Evolutionary conservation across 768 basidiomycete genomes (phyloP).

Genomic region (Lactarius hengduanensis): DNA sequence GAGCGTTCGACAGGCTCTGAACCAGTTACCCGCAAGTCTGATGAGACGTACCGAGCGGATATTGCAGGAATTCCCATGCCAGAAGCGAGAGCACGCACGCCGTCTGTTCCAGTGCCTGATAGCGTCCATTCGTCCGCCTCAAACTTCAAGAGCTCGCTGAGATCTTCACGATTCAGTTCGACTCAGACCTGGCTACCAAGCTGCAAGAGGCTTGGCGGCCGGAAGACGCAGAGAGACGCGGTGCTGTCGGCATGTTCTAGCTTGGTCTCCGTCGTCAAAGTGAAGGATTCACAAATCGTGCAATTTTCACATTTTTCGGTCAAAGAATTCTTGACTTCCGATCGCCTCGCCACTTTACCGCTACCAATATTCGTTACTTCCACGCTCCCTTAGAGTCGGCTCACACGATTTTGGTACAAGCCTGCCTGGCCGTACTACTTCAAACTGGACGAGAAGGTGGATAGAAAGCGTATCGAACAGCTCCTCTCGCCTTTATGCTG

Average conservation of each 20-base stretch:
- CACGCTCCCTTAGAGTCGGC: not conserved
- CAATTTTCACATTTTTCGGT: slow-evolving; percentile 5
- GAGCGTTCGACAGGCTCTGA: not conserved
- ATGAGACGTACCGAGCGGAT: slow-evolving; percentile 2
- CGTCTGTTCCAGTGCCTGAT: slow-evolving; percentile 7
- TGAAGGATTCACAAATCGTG: not conserved
- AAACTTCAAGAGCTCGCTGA: slow-evolving; percentile 7
- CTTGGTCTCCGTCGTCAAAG: not conserved
- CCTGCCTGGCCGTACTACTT: not conserved
- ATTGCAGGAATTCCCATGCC: not conserved
- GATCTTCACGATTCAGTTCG: not conserved
- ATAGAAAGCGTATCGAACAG: not conserved
- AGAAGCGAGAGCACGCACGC: not conserved
- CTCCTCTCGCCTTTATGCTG: not conserved
- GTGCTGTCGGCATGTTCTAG: not conserved
- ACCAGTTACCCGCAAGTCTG: not conserved
- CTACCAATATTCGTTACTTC: not conserved
- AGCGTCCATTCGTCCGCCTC: not conserved
- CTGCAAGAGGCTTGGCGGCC: not conserved
- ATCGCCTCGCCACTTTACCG: not conserved
- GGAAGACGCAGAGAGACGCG: not conserved
- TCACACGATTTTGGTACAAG: not conserved
- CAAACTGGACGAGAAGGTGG: not conserved
- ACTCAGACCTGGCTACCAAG: not conserved
- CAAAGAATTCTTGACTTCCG: slow-evolving; percentile 7